Percentiles rank a stretch among this genome's conserved stretches.
These are phyloP conservation scores for Sarcomyxa edulis DNA, from an alignment of 768 basidiomycete genomes.

Conservation along the genomic window DNA sequence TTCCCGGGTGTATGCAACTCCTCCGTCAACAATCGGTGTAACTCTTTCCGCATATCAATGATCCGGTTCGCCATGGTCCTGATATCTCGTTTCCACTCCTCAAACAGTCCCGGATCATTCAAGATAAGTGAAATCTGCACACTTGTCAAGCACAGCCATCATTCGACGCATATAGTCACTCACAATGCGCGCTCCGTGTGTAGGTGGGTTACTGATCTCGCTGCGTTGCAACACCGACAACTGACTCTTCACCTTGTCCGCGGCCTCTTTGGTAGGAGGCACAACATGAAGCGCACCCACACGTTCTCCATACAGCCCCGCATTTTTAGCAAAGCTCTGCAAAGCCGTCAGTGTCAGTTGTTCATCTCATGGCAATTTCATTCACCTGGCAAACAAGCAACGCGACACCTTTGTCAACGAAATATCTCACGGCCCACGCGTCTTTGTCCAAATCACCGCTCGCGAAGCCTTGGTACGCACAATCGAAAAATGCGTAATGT, in stretches of 20 bases:
- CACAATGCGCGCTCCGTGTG: constrained; percentile 86
- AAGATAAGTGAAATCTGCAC: constrained; percentile 74
- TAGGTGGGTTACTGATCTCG: constrained; percentile 93
- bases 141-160: not conserved
- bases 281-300: constrained; percentile 92
- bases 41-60: constrained; percentile 82
- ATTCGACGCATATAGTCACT: constrained; percentile 7
- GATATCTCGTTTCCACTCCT: constrained; percentile 89
- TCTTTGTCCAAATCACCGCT: constrained; percentile 89
- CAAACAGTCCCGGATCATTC: constrained; percentile 67
- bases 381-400: constrained; percentile 85
- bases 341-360: constrained; percentile 2
- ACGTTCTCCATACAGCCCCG: constrained; percentile 92
- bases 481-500: constrained; percentile 92
- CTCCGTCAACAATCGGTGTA: constrained; percentile 68
- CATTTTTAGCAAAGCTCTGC: constrained; percentile 97
- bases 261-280: constrained; percentile 56
- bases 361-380: no score
- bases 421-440: constrained; percentile 87
- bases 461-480: constrained; percentile 96
- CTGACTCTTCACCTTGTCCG: constrained; percentile 76
- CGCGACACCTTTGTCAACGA: constrained; percentile 69
- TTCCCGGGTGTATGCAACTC: constrained; percentile 84
- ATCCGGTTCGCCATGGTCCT: constrained; percentile 91
- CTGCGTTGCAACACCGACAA: constrained; percentile 88